A percentile compares a stretch with the other conserved stretches of the same genome.
phyloP scores from a whole-genome alignment of 2,329 filamentous ascomycete genomes.

The Cladophialophora immunda region DNA sequence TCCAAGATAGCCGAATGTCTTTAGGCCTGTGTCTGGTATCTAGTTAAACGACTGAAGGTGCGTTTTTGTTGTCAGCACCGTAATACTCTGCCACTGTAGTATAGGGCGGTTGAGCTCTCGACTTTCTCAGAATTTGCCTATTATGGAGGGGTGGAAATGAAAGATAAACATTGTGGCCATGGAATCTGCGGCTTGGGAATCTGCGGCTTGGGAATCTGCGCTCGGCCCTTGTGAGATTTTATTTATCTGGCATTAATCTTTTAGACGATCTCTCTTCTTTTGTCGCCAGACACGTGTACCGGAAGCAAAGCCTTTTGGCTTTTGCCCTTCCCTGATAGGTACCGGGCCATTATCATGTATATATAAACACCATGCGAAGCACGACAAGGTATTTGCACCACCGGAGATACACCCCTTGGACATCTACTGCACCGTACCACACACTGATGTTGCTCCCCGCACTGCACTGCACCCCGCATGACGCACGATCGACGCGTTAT shows the following conservation, averaged over 20 bases:
- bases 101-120: not conserved
- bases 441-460: not conserved
- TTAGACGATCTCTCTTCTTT: not conserved
- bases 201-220: not conserved
- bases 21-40: not conserved
- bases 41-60: not conserved
- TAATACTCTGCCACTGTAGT: not conserved
- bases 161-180: too few relatives aligned
- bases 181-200: too few relatives aligned
- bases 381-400: not conserved
- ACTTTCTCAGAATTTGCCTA: not conserved
- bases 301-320: not conserved
- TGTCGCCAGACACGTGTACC: not conserved
- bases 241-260: not conserved
- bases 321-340: not conserved
- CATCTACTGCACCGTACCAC: too few relatives aligned
- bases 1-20: not conserved
- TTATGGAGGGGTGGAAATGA: not conserved
- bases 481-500: not conserved
- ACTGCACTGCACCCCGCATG: not conserved
- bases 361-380: not conserved
- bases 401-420: not conserved
- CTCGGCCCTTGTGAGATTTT: not conserved
- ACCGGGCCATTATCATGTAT: not conserved
- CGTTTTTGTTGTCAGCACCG: not conserved